Conservation (phyloP, 2,329 filamentous ascomycete genomes). For the Fusarium pseudonygamai region DNA sequence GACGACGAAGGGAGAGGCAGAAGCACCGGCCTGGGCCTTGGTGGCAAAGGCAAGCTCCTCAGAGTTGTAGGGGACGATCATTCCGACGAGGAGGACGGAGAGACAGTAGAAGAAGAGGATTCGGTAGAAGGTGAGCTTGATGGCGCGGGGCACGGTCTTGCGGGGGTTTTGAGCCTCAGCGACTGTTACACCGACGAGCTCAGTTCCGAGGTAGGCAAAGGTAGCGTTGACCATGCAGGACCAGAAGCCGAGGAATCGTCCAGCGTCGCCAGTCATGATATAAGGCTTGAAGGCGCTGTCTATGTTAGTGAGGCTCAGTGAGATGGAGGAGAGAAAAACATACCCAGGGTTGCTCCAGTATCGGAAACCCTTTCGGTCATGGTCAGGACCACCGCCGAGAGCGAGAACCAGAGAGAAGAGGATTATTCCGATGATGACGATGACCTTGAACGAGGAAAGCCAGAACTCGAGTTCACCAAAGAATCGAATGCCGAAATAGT, state of each 20-base stretch:
- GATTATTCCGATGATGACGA: constrained; percentile 73
- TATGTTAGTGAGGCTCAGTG: background rate
- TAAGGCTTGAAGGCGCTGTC: constrained; percentile 50
- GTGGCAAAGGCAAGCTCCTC: constrained; percentile 66
- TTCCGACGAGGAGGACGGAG: constrained; percentile 78
- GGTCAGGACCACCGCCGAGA: constrained; percentile 71
- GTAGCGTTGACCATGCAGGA: constrained; percentile 78
- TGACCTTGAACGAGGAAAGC: constrained; percentile 72
- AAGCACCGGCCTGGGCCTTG: constrained; percentile 49
- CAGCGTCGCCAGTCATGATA: constrained; percentile 45
- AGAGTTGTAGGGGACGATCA: constrained; percentile 79
- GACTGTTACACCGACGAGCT: constrained; percentile 80
- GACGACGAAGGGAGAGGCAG: constrained; percentile 76
- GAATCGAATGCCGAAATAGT: constrained; percentile 74
- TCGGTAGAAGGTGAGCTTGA: constrained; percentile 83
- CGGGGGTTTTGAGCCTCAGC: constrained; percentile 83
- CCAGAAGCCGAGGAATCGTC: constrained; percentile 72
- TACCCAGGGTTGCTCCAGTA: constrained; percentile 70
- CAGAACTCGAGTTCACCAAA: constrained; percentile 74
- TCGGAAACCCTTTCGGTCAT: constrained; percentile 70
- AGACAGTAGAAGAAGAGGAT: constrained; percentile 84
- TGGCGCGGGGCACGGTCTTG: constrained; percentile 78
- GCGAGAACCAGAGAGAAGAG: constrained; percentile 71
- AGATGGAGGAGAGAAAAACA: background rate
- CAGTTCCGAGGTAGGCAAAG: constrained; percentile 81